phyloP scores from a whole-genome alignment of 306 rosid genomes.

The Spatholobus suberectus region DNA sequence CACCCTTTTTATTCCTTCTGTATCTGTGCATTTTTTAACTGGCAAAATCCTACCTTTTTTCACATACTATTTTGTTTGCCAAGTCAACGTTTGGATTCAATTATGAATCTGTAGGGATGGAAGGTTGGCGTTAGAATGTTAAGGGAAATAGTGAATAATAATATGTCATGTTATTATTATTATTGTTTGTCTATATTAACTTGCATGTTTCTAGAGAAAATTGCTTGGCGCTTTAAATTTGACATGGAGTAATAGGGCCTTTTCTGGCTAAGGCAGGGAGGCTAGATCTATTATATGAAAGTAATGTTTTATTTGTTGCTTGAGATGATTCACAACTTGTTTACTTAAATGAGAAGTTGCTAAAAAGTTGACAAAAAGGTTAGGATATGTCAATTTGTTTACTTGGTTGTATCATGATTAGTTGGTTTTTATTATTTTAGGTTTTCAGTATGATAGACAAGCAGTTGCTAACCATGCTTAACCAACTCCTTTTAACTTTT shows the following conservation, averaged over 20 bases:
- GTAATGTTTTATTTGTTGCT: background rate
- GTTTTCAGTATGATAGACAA: too few relatives aligned
- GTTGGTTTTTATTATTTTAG: too few relatives aligned
- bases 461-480: too few relatives aligned
- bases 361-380: conserved; percentile 8
- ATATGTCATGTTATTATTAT: background rate
- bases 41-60: background rate
- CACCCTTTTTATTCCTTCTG: conserved; percentile 26
- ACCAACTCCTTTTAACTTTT: too few relatives aligned
- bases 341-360: background rate
- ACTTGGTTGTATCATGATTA: too few relatives aligned
- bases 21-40: background rate
- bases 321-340: background rate
- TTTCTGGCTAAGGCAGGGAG: background rate
- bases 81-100: conserved; percentile 38
- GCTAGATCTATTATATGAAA: background rate
- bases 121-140: conserved; percentile 28
- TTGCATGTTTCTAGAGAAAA: conserved; percentile 22
- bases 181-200: background rate
- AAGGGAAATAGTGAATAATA: too few relatives aligned
- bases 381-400: background rate
- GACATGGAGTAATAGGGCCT: background rate
- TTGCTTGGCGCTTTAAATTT: conserved; percentile 3
- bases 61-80: background rate
- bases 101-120: too few relatives aligned